Conservation (phyloP, 371 early-diverging fungal genomes). For the Apophysomyces elegans region DNA sequence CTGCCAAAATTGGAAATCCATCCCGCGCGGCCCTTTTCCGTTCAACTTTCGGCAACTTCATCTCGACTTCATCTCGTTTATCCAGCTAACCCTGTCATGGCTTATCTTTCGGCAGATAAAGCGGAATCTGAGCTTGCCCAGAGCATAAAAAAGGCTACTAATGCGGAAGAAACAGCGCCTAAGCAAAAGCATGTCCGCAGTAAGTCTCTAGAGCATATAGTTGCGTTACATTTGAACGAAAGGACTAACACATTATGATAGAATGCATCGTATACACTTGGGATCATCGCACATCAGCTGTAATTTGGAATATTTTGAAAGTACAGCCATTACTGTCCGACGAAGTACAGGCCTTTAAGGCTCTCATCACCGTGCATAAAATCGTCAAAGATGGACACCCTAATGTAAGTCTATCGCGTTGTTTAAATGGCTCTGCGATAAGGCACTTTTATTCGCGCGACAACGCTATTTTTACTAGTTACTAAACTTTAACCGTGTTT, state of each 20-base stretch:
- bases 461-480: background rate
- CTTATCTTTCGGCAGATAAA: constrained; percentile 66
- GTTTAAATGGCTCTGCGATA: background rate
- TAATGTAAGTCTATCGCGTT: constrained; percentile 45
- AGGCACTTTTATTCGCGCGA: background rate
- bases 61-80: constrained; percentile 12
- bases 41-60: constrained; percentile 10
- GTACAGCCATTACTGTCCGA: constrained; percentile 87
- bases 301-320: constrained; percentile 89
- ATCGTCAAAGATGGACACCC: constrained; percentile 94
- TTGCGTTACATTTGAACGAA: background rate
- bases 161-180: constrained; percentile 90
- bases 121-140: constrained; percentile 86
- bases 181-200: constrained; percentile 97
- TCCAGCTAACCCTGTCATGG: constrained; percentile 27
- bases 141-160: constrained; percentile 92
- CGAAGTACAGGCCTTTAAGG: constrained; percentile 95
- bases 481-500: background rate
- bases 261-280: constrained; percentile 93
- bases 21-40: constrained; percentile 3
- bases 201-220: constrained; percentile 36
- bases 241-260: constrained; percentile 18
- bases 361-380: constrained; percentile 94
- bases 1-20: background rate
- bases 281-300: constrained; percentile 87